Base-by-base conservation (phyloP, 169 alveolate species). In the Amoebophrya sp. region DNA sequence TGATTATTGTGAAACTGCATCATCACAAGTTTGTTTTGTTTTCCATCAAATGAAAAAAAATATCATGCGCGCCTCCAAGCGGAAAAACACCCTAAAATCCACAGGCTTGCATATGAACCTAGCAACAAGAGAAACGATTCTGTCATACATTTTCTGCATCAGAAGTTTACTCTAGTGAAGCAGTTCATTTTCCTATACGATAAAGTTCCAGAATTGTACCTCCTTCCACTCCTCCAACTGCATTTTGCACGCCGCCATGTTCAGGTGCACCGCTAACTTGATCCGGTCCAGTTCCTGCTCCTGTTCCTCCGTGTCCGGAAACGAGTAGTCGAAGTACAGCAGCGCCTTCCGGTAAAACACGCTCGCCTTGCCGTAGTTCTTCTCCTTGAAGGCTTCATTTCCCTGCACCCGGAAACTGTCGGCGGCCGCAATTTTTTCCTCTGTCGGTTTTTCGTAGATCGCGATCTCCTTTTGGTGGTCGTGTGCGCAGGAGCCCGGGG, bases 261-360 rank as follows among this genome's bases (percentile, higher is more conserved):
- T 77, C 18, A 77, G 18, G 39, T 35, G 40, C 40, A 77, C 39
- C 25, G 25, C 32, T 7, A 77, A 18, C 40, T 77, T 77, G 18
- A 77, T 18, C 18, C 18, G 7, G 40, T 77, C 40, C n/a, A 7
- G 18, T 23, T 39, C 53, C 25, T 23, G 7, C 7, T 23, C 25
- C 90, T 12, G 53, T 18, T 77, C 90, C 7, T 77, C 90, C 39
- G 90, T 38, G 25, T 77, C 90, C 25, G 90, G 90, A 77, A 77
- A 77, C 90, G 90, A 10, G 40, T 77, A 77, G 90, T 77, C 90
- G 18, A 77, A 39, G 25, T 39, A 38, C 25, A 77, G 40, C 18
- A 77, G 18, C 18, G 40, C 90, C 40, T 77, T 77, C 40, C 90
- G 90, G 18, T 77, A 77, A 7, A 10, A 18, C 25, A 77, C 90